Conservation (phyloP, 2,329 filamentous ascomycete genomes). For the Aspergillus vadensis region DNA sequence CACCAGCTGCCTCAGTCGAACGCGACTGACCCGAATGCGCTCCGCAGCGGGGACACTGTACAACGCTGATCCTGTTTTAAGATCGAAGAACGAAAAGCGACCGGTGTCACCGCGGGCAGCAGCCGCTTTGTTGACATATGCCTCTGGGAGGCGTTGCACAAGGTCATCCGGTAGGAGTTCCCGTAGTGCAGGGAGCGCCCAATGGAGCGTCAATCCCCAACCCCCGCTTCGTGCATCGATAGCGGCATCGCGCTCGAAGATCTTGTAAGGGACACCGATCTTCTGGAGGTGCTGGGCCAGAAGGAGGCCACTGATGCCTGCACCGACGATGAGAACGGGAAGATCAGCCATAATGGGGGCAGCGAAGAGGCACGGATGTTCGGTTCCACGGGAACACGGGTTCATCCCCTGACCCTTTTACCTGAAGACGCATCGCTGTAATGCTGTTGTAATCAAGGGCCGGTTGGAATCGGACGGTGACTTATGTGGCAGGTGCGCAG, state of each 20-base stretch:
- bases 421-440: background rate
- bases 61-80: slow-evolving; percentile 52
- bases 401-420: background rate
- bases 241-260: slow-evolving; percentile 48
- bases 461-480: background rate
- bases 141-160: slow-evolving; percentile 49
- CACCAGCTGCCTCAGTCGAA: slow-evolving; percentile 51
- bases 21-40: slow-evolving; percentile 53
- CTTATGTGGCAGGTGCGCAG: background rate
- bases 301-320: slow-evolving; percentile 47
- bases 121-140: slow-evolving; percentile 58
- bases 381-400: background rate
- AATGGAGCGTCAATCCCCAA: slow-evolving; percentile 67
- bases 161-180: slow-evolving; percentile 54
- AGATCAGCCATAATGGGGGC: slow-evolving; percentile 27
- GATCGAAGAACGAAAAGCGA: slow-evolving; percentile 59
- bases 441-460: no score
- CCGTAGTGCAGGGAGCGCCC: slow-evolving; percentile 58
- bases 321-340: slow-evolving; percentile 46
- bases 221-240: slow-evolving; percentile 54
- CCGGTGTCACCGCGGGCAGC: slow-evolving; percentile 51
- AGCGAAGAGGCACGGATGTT: background rate
- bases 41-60: slow-evolving; percentile 50
- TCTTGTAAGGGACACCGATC: slow-evolving; percentile 35
- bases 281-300: slow-evolving; percentile 45